Evolutionary conservation across 257 asterid species (phyloP).

Genomic region (Scutellaria barbata): DNA sequence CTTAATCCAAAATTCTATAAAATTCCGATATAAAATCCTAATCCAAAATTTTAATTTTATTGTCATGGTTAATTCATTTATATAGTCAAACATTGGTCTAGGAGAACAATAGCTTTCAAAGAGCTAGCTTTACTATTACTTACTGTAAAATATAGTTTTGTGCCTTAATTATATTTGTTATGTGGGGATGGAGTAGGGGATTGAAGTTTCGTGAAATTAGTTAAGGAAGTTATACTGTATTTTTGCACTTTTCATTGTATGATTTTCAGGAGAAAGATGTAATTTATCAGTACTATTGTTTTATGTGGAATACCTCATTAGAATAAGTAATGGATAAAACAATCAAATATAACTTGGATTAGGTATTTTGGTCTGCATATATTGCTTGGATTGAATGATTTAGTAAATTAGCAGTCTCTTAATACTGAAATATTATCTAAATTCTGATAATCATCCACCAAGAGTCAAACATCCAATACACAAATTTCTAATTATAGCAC

Average conservation of each 20-base stretch:
- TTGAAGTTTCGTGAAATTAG: neutral
- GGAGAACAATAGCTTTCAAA: too few relatives aligned
- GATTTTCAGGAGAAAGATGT: neutral
- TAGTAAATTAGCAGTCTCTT: neutral
- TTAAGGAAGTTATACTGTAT: neutral
- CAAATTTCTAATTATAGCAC: too few relatives aligned
- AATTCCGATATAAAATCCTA: too few relatives aligned
- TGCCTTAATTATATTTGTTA: neutral
- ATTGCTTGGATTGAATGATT: constrained; percentile 10
- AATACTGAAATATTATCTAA: neutral
- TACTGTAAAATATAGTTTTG: neutral
- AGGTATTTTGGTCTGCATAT: neutral
- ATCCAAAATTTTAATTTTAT: too few relatives aligned
- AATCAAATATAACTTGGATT: constrained; percentile 9
- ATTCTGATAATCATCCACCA: too few relatives aligned
- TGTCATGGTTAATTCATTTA: too few relatives aligned
- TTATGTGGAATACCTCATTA: neutral
- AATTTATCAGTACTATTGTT: neutral
- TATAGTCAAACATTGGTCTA: too few relatives aligned
- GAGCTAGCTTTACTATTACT: neutral
- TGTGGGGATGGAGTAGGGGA: neutral
- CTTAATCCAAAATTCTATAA: too few relatives aligned
- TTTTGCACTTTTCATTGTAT: neutral
- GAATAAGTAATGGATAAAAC: neutral
- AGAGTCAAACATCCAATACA: too few relatives aligned